phyloP scores from a whole-genome alignment of 805 yeast species.

The Komagataella ulmi region DNA sequence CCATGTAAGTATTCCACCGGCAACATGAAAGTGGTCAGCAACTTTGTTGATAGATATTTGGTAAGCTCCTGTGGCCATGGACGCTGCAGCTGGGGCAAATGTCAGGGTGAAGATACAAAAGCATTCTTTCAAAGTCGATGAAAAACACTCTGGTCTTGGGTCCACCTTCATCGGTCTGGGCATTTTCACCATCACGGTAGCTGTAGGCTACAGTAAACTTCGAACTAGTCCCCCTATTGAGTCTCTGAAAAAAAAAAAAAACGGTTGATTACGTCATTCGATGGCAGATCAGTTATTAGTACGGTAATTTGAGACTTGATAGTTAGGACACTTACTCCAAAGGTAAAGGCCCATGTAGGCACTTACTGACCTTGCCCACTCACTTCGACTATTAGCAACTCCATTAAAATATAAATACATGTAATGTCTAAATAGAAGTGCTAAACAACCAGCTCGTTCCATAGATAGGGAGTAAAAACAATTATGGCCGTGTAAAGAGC shows the following conservation, averaged over 20 bases:
- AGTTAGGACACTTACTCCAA: neutral
- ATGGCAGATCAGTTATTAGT: too few relatives aligned
- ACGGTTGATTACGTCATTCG: neutral
- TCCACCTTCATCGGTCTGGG: neutral
- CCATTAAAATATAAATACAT: neutral
- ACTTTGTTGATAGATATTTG: slow-evolving; percentile 19
- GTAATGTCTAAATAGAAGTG: neutral
- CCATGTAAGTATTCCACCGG: slow-evolving; percentile 26
- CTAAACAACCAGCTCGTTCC: slow-evolving; percentile 11
- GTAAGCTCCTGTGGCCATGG: slow-evolving; percentile 19
- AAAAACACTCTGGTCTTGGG: slow-evolving; percentile 17
- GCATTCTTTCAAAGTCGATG: slow-evolving; percentile 16
- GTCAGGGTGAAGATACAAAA: slow-evolving; percentile 15
- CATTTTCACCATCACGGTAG: neutral
- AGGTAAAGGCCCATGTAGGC: neutral
- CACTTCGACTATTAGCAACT: neutral
- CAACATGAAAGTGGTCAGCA: slow-evolving; percentile 15
- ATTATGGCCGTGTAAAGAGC: slow-evolving; percentile 60
- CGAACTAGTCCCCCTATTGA: too few relatives aligned
- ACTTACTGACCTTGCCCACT: neutral
- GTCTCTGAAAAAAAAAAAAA: neutral
- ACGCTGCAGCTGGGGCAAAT: slow-evolving; percentile 18
- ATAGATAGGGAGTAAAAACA: slow-evolving; percentile 71
- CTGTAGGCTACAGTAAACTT: neutral
- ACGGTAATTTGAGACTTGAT: too few relatives aligned